Percentiles rank a stretch among this genome's conserved stretches.
Evolutionary conservation across 78 protist species (phyloP).

Genomic region (Dictyostelium intermedium): DNA sequence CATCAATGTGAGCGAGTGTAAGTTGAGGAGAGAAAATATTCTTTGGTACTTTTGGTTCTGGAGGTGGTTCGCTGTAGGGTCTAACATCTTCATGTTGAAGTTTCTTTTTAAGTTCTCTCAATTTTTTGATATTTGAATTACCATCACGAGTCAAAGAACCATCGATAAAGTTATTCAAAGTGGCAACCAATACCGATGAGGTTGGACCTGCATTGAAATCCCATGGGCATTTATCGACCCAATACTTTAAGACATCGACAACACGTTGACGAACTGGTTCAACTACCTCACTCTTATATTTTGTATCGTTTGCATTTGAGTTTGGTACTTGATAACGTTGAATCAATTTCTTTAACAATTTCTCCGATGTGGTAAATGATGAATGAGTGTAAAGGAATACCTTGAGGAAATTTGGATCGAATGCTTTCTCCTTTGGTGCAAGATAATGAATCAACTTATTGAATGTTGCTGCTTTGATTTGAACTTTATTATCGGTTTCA

Average conservation of each 20-base stretch:
- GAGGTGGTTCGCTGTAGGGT: conserved; percentile 50
- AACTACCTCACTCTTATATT: conserved; percentile 6
- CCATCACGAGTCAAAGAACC: conserved; percentile 67
- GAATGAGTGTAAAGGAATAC: conserved; percentile 53
- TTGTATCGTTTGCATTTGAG: neutral
- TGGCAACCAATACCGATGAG: conserved; percentile 31
- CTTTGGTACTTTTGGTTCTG: conserved; percentile 76
- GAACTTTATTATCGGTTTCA: neutral
- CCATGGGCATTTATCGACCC: conserved; percentile 79
- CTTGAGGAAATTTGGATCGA: conserved; percentile 33
- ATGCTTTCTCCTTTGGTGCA: conserved; percentile 22
- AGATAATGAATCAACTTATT: conserved; percentile 49
- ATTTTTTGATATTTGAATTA: conserved; percentile 10
- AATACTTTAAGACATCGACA: conserved; percentile 36
- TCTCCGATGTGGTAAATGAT: conserved; percentile 43
- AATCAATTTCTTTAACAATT: conserved; percentile 60
- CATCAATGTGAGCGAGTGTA: conserved; percentile 40
- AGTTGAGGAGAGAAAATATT: conserved; percentile 73
- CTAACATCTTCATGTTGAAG: neutral
- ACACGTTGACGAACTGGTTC: conserved; percentile 40
- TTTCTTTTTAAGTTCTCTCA: conserved; percentile 3
- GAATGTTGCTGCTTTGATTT: conserved; percentile 52
- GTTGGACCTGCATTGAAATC: conserved; percentile 48
- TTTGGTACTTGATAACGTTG: conserved; percentile 56
- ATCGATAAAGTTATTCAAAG: conserved; percentile 61